Conservation (phyloP, 2,329 filamentous ascomycete genomes). For the Camptophora hylomeconis region DNA sequence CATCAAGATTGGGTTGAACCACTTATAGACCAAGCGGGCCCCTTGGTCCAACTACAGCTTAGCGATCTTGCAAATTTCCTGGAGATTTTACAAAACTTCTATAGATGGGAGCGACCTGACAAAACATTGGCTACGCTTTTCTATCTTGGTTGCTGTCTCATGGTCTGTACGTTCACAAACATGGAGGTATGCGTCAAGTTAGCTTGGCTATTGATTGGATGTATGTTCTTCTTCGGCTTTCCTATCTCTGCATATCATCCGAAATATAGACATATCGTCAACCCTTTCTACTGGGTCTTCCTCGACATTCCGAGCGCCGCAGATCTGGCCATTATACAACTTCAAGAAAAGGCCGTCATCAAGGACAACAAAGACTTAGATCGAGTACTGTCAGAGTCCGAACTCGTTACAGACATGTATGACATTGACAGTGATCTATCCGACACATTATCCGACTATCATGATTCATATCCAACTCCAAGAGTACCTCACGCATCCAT, state of each 20-base stretch:
- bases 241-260: slow-evolving; percentile 24
- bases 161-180: slow-evolving; percentile 20
- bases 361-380: slow-evolving; percentile 3
- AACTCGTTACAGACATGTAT: too few species aligned
- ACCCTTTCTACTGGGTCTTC: slow-evolving; percentile 24
- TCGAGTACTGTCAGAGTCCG: too few species aligned
- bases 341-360: slow-evolving; percentile 11
- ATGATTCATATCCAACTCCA: too few species aligned
- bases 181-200: slow-evolving; percentile 25
- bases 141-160: slow-evolving; percentile 22
- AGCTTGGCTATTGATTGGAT: slow-evolving; percentile 22
- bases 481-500: too few species aligned
- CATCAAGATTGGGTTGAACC: slow-evolving; percentile 25
- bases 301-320: slow-evolving; percentile 28
- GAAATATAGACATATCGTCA: slow-evolving; percentile 24
- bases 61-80: slow-evolving; percentile 25
- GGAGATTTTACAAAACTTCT: slow-evolving; percentile 25
- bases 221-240: slow-evolving; percentile 24
- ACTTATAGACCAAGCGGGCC: slow-evolving; percentile 23
- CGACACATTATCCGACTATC: too few species aligned
- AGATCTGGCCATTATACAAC: slow-evolving; percentile 9
- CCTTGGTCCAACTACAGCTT: slow-evolving; percentile 25
- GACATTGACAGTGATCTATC: too few species aligned
- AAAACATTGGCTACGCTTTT: slow-evolving; percentile 23
- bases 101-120: slow-evolving; percentile 23